Evolutionary conservation across 2,329 filamentous ascomycete genomes (phyloP), one percentile per base, ranked within the genome.

Genomic region (Fusarium sp.): DNA sequence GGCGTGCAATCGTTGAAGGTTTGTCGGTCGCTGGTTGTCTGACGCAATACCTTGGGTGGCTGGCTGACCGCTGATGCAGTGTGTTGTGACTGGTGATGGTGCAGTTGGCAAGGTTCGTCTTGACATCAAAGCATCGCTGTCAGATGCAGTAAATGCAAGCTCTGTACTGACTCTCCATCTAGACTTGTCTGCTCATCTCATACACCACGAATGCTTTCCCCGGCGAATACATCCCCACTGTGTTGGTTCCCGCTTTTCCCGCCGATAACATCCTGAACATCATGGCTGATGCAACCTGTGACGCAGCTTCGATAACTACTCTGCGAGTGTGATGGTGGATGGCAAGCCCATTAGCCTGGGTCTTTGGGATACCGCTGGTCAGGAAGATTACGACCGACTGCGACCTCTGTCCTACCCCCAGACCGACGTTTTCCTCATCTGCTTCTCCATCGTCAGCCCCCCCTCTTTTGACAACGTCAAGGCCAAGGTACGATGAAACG

Each of bases 141-240:
- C 36, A 18, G 16, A 33, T 53, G 40, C 54, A 58, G 38, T 55
- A 14, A 23, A 58, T 25, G 54, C 33, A 36, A 42, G 36, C 62
- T 66, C 59, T 63, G 25, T 55, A 57, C 79, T 81, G 74, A 81
- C 76, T 51, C 34, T 23, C 59, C 25, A 74, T 55, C 40, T 67
- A 97, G 95, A 99, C 96, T 86, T 99, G 96, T 86, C 90, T 99
- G 65, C 90, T 99, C 77, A 99, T 99, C 80, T 98, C 95, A 58
- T 99, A 99, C 85, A 98, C 96, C 70, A 99, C 96, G 70, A 99
- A 98, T 85, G 96, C 96, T 72, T 99, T 99, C 81, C 96, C 96
- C n/a, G 96, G 96, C 81, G 96, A 99, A 86, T 99, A 99, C 83
- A 98, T 99, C 76, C 96, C 96, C 73, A 99, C 96, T 76, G 96